Percentiles rank a stretch among this genome's conserved stretches.
These are phyloP conservation scores for Saccharum spontaneum DNA, from an alignment of 176 grass and related monocot genomes.

Conservation along the genomic window DNA sequence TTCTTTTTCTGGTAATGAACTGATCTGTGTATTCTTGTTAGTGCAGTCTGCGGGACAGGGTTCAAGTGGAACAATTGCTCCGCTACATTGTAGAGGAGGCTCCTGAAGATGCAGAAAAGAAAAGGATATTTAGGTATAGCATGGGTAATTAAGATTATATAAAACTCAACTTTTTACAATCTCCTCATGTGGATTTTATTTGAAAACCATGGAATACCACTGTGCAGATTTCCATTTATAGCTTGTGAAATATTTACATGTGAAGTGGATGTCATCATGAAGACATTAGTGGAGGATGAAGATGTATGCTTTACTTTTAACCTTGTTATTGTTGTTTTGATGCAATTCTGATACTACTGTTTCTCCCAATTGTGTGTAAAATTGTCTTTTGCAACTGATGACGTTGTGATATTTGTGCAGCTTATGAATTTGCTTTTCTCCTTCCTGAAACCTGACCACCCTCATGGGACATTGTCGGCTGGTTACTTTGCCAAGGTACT, in stretches of 20 bases:
- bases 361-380: neutral
- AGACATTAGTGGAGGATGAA: constrained; percentile 92
- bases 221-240: constrained; percentile 95
- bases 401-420: constrained; percentile 47
- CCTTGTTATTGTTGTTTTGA: neutral
- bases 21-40: constrained; percentile 27
- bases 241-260: constrained; percentile 99
- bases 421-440: constrained; percentile 92
- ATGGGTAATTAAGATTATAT: neutral
- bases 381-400: constrained; percentile 23
- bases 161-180: neutral
- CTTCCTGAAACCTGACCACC: constrained; percentile 72
- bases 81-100: constrained; percentile 81
- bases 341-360: neutral
- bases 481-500: constrained; percentile 98
- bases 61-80: constrained; percentile 82
- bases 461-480: constrained; percentile 71
- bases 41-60: constrained; percentile 80
- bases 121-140: constrained; percentile 75
- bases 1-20: constrained; percentile 11
- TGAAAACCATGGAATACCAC: constrained; percentile 10
- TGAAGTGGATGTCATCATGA: constrained; percentile 95
- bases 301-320: constrained; percentile 55
- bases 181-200: constrained; percentile 22
- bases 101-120: constrained; percentile 88